Conservation (phyloP, 805 yeast genomes). For the Lachancea quebecensis region DNA sequence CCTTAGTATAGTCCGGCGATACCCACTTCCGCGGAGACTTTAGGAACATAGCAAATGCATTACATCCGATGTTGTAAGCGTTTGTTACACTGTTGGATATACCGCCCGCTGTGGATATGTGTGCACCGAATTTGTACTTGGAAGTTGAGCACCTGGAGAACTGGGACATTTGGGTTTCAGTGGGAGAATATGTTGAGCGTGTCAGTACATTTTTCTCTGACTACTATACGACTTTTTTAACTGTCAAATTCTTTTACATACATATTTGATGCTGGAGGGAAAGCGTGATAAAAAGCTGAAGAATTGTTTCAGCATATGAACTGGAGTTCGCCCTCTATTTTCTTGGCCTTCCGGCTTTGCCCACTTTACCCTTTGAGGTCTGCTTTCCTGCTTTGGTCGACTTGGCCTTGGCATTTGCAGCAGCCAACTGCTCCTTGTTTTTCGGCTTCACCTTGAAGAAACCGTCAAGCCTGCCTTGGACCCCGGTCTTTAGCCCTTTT, state of each 20-base stretch:
- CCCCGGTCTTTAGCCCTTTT: constrained; percentile 77
- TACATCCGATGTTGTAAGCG: constrained; percentile 48
- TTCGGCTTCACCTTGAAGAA: constrained; percentile 68
- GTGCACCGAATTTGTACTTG: constrained; percentile 75
- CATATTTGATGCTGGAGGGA: not conserved
- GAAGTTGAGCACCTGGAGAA: constrained; percentile 40
- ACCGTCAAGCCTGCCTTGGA: constrained; percentile 89
- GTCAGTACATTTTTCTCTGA: not conserved
- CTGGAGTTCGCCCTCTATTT: not conserved
- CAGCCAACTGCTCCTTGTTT: constrained; percentile 39
- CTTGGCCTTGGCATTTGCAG: constrained; percentile 30
- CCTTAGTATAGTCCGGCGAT: constrained; percentile 64
- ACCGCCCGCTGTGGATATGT: constrained; percentile 79
- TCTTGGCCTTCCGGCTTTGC: constrained; percentile 14
- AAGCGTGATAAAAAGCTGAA: no score
- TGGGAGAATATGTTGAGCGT: no score
- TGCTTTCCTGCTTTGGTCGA: constrained; percentile 17
- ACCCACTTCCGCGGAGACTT: constrained; percentile 91
- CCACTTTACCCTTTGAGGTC: constrained; percentile 19
- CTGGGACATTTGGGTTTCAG: constrained; percentile 19
- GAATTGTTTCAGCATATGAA: no score
- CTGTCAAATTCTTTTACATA: not conserved
- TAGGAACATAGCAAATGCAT: constrained; percentile 83
- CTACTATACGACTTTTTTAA: not conserved
- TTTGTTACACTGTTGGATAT: constrained; percentile 59